phyloP scores from a whole-genome alignment of 2,329 filamentous ascomycete species.

The Ambrosiella beaveri region DNA sequence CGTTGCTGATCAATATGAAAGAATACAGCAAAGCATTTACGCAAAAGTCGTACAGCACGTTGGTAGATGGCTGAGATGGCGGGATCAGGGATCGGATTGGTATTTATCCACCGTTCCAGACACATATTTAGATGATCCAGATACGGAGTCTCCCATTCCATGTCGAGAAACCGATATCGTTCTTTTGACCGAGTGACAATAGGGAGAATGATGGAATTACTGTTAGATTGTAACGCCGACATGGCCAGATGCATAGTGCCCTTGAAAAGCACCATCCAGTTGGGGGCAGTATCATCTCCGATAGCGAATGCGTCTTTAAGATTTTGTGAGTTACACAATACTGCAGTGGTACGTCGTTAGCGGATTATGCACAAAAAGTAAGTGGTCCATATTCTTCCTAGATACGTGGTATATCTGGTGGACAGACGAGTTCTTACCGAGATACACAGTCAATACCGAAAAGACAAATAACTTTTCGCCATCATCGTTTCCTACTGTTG shows the following conservation, averaged over 20 bases:
- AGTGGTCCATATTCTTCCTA: no score
- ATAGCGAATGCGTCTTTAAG: slow-evolving; percentile 17
- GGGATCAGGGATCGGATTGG: slow-evolving; percentile 8
- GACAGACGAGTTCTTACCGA: slow-evolving; percentile 15
- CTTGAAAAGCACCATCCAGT: slow-evolving; percentile 9
- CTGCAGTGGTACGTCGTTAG: neutral
- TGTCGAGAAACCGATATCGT: slow-evolving; percentile 12
- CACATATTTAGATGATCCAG: slow-evolving; percentile 16
- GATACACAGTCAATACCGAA: slow-evolving; percentile 21
- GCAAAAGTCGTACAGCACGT: slow-evolving; percentile 20
- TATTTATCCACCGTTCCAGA: slow-evolving; percentile 12
- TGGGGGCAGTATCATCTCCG: slow-evolving; percentile 3
- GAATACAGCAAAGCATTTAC: slow-evolving; percentile 18
- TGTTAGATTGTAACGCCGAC: slow-evolving; percentile 10
- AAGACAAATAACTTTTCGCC: slow-evolving; percentile 18
- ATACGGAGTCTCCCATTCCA: slow-evolving; percentile 13
- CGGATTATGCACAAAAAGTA: no score
- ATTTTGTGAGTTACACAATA: slow-evolving; percentile 18
- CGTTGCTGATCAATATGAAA: slow-evolving; percentile 13
- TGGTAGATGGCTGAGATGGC: slow-evolving; percentile 17
- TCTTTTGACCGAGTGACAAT: slow-evolving; percentile 10
- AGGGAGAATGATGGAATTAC: slow-evolving; percentile 9
- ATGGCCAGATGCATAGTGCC: slow-evolving; percentile 6
- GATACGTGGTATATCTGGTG: neutral
- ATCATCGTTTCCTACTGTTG: slow-evolving; percentile 13